Evolutionary conservation across 2,329 filamentous ascomycete genomes (phyloP), one percentile per base, ranked within the genome.

Genomic region (Colletotrichum higginsianum): DNA sequence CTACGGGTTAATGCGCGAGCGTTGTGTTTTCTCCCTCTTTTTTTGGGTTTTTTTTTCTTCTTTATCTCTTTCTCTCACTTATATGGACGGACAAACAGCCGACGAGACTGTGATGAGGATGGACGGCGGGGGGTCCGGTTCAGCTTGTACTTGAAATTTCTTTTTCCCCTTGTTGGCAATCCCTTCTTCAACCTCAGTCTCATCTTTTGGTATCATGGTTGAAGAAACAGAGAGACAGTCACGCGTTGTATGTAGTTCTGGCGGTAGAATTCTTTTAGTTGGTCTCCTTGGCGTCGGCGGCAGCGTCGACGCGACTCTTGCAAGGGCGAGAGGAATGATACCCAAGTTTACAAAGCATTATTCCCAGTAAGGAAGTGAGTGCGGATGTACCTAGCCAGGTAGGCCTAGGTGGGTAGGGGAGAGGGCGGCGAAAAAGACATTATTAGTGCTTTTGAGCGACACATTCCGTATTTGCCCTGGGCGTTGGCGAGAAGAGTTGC

Each of bases 301-400:
- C n/a, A 61, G 35, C 35, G 44, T 64, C 52, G 53, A 40, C 58
- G 65, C 52, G 65, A 68, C 58, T 71, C 40, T 61, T 57, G 62
- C 58, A 66, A 55, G 56, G 53, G 66, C 70, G 56, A 72, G 66
- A 61, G 70, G 70, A 72, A 72, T 71, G 70, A 72, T 72, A 72
- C 61, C 70, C 70, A 57, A 61, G 61, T 64, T 55, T 26, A 35
- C 50, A 64, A 67, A 56, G 18, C 6, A 62, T 18, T 47, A 26
- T 30, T 6, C 30, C n/a, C 4, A 23, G 18, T 18, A 23, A 23
- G 13, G 26, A 23, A 23, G 8, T 61, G 52, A 26, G 62, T 35
- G 26, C 9, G 13, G 30, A 21, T 6, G 11, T 38, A 11, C 35
- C 9, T 38, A 8, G 35, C 35, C 9, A 38, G 35, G 35, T 38